A percentile compares a stretch with the other conserved stretches of the same genome.
These are phyloP conservation scores for Parafenestella ontariensis DNA, from an alignment of 2,329 filamentous ascomycete species.

Conservation along the genomic window DNA sequence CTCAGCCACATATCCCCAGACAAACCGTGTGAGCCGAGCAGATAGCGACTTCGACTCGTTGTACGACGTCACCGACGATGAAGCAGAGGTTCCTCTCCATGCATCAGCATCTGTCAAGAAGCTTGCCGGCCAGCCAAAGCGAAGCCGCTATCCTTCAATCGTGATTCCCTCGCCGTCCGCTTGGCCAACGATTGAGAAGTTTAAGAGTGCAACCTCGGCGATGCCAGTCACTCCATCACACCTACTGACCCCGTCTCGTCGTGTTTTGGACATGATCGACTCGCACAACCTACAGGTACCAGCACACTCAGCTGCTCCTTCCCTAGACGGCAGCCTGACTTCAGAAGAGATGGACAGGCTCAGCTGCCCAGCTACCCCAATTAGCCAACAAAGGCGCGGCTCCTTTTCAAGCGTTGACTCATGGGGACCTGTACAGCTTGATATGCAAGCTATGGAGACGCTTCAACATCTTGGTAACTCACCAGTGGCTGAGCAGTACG, in stretches of 20 bases:
- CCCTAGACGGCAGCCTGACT: constrained; percentile 84
- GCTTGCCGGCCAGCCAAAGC: constrained; percentile 40
- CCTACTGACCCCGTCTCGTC: constrained; percentile 77
- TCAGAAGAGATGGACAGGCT: constrained; percentile 86
- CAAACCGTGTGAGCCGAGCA: constrained; percentile 70
- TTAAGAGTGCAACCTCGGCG: constrained; percentile 65
- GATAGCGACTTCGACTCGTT: constrained; percentile 83
- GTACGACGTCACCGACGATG: constrained; percentile 84
- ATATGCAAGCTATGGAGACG: constrained; percentile 80
- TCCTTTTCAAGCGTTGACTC: constrained; percentile 61
- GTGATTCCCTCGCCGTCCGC: constrained; percentile 65
- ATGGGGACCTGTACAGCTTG: constrained; percentile 70
- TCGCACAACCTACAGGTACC: constrained; percentile 67
- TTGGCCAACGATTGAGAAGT: constrained; percentile 64
- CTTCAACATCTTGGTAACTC: constrained; percentile 70
- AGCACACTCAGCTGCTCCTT: constrained; percentile 80
- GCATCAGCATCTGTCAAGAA: constrained; percentile 61
- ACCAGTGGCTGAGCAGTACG: constrained; percentile 27
- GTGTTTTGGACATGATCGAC: constrained; percentile 74
- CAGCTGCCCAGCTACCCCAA: constrained; percentile 84
- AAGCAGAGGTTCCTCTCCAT: constrained; percentile 63
- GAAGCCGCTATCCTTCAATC: constrained; percentile 63
- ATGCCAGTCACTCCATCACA: constrained; percentile 51
- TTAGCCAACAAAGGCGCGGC: constrained; percentile 54
- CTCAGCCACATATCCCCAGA: constrained; percentile 56